Conservation (phyloP, 371 early-diverging fungal species). For the Coemansia linderi region DNA sequence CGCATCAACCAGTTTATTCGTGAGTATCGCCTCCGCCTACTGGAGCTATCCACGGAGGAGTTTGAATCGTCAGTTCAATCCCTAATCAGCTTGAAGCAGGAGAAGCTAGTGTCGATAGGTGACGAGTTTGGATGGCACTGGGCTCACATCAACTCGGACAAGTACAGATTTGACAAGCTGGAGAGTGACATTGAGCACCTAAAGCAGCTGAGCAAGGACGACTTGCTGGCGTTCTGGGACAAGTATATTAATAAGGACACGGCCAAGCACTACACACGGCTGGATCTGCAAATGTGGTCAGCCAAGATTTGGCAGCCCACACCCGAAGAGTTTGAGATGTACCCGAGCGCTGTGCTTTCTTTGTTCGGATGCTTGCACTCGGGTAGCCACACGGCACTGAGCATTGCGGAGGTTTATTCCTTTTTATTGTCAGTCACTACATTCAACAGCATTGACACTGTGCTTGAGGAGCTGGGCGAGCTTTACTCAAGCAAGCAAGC, state of each 20-base stretch:
- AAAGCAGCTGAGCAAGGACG: slow-evolving; percentile 13
- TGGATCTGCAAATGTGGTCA: slow-evolving; percentile 32
- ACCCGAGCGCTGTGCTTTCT: neutral
- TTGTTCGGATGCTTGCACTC: neutral
- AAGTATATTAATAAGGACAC: slow-evolving; percentile 27
- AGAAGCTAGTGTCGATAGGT: slow-evolving; percentile 83
- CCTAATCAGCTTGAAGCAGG: slow-evolving; percentile 69
- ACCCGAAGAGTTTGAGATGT: neutral
- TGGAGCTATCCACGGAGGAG: slow-evolving; percentile 64
- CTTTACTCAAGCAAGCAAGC: too few species aligned
- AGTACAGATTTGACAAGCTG: slow-evolving; percentile 83
- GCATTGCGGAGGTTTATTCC: neutral
- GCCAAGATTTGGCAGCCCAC: slow-evolving; percentile 12
- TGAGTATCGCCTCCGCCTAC: slow-evolving; percentile 58
- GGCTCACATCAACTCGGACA: slow-evolving; percentile 75
- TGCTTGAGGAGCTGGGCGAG: too few species aligned
- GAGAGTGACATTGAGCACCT: slow-evolving; percentile 35
- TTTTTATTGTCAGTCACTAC: too few species aligned
- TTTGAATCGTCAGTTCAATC: slow-evolving; percentile 76
- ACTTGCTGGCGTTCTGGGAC: slow-evolving; percentile 49
- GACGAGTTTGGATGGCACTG: slow-evolving; percentile 79
- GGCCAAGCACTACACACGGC: slow-evolving; percentile 5
- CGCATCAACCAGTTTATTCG: slow-evolving; percentile 79
- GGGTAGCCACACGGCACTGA: neutral
- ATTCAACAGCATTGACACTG: neutral